A percentile compares a stretch with the other conserved stretches of the same genome.
Evolutionary conservation across 2,329 filamentous ascomycete genomes (phyloP).

Genomic region (Xylaria sp.): DNA sequence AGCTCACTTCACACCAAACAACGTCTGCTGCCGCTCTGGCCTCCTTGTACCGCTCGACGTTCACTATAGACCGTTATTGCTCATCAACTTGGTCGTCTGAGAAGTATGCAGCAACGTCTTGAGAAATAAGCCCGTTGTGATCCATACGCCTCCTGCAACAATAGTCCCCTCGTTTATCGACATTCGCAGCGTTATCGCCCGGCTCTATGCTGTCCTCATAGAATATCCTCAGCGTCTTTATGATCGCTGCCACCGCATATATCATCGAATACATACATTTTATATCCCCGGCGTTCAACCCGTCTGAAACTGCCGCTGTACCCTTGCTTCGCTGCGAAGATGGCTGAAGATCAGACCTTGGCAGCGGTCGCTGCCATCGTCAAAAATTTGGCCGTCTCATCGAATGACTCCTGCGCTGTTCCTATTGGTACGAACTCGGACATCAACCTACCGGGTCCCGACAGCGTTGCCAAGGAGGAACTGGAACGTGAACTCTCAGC

Average conservation of each 20-base stretch:
- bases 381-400: slow-evolving; percentile 61
- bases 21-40: background rate
- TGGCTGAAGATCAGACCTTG: slow-evolving; percentile 67
- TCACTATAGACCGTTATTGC: slow-evolving; percentile 5
- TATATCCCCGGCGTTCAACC: slow-evolving; percentile 10
- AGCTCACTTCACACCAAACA: slow-evolving; percentile 7
- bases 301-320: slow-evolving; percentile 2
- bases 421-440: slow-evolving; percentile 58
- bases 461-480: slow-evolving; percentile 78
- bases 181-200: slow-evolving; percentile 23
- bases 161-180: slow-evolving; percentile 32
- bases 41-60: slow-evolving; percentile 7
- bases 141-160: slow-evolving; percentile 19
- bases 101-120: slow-evolving; percentile 27
- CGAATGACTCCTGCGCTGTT: slow-evolving; percentile 54
- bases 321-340: slow-evolving; percentile 45
- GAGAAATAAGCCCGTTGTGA: slow-evolving; percentile 33
- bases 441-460: slow-evolving; percentile 80
- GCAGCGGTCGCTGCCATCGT: slow-evolving; percentile 65
- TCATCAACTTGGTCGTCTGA: slow-evolving; percentile 16
- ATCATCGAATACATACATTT: slow-evolving; percentile 9
- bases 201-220: slow-evolving; percentile 46
- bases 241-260: slow-evolving; percentile 39
- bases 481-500: slow-evolving; percentile 87
- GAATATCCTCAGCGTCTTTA: slow-evolving; percentile 41